phyloP scores from a whole-genome alignment of 164 flowering plant species.

The Paratinospora sagittata region DNA sequence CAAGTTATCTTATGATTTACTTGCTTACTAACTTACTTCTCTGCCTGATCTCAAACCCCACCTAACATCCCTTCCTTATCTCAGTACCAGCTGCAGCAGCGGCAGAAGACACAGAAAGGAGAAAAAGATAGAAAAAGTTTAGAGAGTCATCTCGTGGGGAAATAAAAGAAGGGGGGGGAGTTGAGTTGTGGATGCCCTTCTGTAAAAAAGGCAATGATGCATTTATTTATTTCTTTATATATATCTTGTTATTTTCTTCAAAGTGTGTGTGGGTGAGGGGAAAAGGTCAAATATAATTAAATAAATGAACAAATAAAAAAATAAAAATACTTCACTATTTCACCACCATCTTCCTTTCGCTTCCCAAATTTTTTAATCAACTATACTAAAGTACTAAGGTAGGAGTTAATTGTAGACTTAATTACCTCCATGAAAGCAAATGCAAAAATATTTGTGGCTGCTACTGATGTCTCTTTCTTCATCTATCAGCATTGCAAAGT shows the following conservation, averaged over 20 bases:
- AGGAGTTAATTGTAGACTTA: too few relatives aligned
- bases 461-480: too few relatives aligned
- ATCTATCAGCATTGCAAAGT: neutral
- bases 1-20: neutral
- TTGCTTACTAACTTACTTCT: too few relatives aligned
- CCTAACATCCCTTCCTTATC: too few relatives aligned
- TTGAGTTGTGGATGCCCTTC: neutral
- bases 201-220: slow-evolving; percentile 5
- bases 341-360: neutral
- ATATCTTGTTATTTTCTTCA: too few relatives aligned
- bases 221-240: neutral
- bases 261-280: neutral
- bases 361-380: too few relatives aligned
- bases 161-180: neutral
- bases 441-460: neutral
- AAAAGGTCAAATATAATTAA: neutral
- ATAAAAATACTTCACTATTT: neutral
- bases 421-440: neutral
- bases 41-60: too few relatives aligned
- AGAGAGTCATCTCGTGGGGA: neutral
- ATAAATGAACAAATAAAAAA: neutral
- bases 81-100: too few relatives aligned
- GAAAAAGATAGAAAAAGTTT: neutral
- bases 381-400: too few relatives aligned
- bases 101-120: neutral